A percentile compares a stretch with the other conserved stretches of the same genome.
These are phyloP conservation scores for Pinguiococcus pyrenoidosus DNA, from an alignment of 108 stramenopile species.

Conservation along the genomic window DNA sequence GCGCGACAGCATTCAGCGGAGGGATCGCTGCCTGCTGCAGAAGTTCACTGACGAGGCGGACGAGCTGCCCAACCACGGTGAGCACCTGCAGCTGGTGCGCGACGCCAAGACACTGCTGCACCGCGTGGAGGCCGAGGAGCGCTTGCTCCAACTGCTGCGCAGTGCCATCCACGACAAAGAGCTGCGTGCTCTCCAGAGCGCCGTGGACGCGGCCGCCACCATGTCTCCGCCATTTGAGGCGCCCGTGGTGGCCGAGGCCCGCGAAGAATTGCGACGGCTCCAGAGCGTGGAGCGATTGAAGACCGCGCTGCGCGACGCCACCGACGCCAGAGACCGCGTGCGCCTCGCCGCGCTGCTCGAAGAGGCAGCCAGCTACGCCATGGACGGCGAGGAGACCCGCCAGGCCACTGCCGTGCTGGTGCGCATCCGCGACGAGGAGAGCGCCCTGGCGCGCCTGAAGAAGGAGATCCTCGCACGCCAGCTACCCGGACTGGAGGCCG, in stretches of 20 bases:
- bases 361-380: neutral
- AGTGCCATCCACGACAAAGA: slow-evolving; percentile 23
- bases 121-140: slow-evolving; percentile 20
- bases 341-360: neutral
- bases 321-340: neutral
- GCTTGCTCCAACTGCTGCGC: slow-evolving; percentile 8
- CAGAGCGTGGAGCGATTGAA: neutral
- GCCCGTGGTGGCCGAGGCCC: slow-evolving; percentile 18
- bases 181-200: slow-evolving; percentile 18
- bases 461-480: slow-evolving; percentile 7
- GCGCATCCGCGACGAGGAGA: slow-evolving; percentile 1
- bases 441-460: neutral
- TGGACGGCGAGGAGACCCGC: slow-evolving; percentile 4
- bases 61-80: slow-evolving; percentile 33
- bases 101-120: slow-evolving; percentile 26
- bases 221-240: slow-evolving; percentile 20
- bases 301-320: neutral
- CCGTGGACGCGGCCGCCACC: slow-evolving; percentile 12
- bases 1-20: neutral
- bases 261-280: neutral
- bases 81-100: slow-evolving; percentile 20
- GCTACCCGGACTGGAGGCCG: neutral
- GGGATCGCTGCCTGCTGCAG: neutral
- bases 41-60: slow-evolving; percentile 4
- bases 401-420: slow-evolving; percentile 1